phyloP scores from a whole-genome alignment of 179 eudicot genomes.

The Drosera spatulata region DNA sequence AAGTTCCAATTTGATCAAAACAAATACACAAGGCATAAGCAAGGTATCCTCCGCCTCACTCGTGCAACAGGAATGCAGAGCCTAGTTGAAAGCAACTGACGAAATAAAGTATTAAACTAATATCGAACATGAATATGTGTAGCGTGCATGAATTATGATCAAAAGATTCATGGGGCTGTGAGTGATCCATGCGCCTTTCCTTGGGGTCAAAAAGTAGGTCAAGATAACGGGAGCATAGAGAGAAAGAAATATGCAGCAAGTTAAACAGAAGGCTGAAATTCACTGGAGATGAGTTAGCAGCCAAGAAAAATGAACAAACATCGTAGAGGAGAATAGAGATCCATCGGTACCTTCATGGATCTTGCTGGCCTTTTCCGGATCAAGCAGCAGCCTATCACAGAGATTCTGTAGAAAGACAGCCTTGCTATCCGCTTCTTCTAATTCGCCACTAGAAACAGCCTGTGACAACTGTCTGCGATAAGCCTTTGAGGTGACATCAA shows the following conservation, averaged over 20 bases:
- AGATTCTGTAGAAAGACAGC: slow-evolving; percentile 78
- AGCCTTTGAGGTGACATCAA: slow-evolving; percentile 67
- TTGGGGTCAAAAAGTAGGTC: too few relatives aligned
- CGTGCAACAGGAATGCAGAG: too few relatives aligned
- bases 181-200: slow-evolving; percentile 10
- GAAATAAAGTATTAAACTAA: too few relatives aligned
- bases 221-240: too few relatives aligned
- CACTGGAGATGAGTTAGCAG: not conserved
- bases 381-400: slow-evolving; percentile 71
- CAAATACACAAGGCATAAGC: too few relatives aligned
- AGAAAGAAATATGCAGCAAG: too few relatives aligned
- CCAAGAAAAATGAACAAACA: not conserved
- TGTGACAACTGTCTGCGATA: slow-evolving; percentile 70
- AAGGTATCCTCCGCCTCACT: too few relatives aligned
- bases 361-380: slow-evolving; percentile 72
- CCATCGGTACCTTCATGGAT: slow-evolving; percentile 70
- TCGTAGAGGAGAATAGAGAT: not conserved
- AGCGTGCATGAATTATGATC: too few relatives aligned
- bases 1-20: too few relatives aligned
- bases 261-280: not conserved
- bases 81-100: too few relatives aligned
- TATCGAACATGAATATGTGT: too few relatives aligned
- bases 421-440: slow-evolving; percentile 77
- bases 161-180: too few relatives aligned
- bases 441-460: slow-evolving; percentile 64